Evolutionary conservation across 805 yeast species (phyloP).

Genomic region (Yarrowia deformans): DNA sequence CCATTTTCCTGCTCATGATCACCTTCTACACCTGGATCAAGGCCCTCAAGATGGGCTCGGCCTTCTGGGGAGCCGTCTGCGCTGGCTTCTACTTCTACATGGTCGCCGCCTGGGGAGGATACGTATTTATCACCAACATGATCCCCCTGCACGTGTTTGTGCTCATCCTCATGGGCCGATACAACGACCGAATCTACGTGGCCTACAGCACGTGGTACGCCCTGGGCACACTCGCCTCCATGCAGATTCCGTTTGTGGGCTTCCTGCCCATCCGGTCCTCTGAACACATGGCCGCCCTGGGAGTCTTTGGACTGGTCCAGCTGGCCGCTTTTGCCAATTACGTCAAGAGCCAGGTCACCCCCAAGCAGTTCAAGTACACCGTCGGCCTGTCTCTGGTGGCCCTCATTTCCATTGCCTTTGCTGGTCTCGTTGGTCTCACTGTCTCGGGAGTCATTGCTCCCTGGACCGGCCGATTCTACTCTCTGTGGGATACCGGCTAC

Average conservation of each 20-base stretch:
- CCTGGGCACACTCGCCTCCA: slow-evolving; percentile 95
- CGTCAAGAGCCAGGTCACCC: slow-evolving; percentile 73
- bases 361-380: slow-evolving; percentile 67
- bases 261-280: slow-evolving; percentile 95
- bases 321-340: slow-evolving; percentile 86
- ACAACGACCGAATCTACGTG: slow-evolving; percentile 78
- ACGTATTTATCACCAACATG: slow-evolving; percentile 96
- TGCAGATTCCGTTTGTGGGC: slow-evolving; percentile 99
- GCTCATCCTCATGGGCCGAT: slow-evolving; percentile 92
- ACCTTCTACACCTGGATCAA: slow-evolving; percentile 97
- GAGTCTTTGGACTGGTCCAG: slow-evolving; percentile 95
- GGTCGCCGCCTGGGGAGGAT: slow-evolving; percentile 99
- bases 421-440: slow-evolving; percentile 79
- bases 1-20: slow-evolving; percentile 93
- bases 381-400: slow-evolving; percentile 61
- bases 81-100: slow-evolving; percentile 94
- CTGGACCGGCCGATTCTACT: slow-evolving; percentile 99
- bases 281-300: slow-evolving; percentile 98
- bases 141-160: slow-evolving; percentile 95
- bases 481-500: slow-evolving; percentile 96
- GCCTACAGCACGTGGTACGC: slow-evolving; percentile 97
- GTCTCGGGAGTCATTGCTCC: slow-evolving; percentile 95
- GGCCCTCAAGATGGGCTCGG: slow-evolving; percentile 88
- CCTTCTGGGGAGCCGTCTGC: slow-evolving; percentile 80
- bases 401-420: slow-evolving; percentile 68